Evolutionary conservation across 257 asterid genomes (phyloP).

Genomic region (Coffea eugenioides): DNA sequence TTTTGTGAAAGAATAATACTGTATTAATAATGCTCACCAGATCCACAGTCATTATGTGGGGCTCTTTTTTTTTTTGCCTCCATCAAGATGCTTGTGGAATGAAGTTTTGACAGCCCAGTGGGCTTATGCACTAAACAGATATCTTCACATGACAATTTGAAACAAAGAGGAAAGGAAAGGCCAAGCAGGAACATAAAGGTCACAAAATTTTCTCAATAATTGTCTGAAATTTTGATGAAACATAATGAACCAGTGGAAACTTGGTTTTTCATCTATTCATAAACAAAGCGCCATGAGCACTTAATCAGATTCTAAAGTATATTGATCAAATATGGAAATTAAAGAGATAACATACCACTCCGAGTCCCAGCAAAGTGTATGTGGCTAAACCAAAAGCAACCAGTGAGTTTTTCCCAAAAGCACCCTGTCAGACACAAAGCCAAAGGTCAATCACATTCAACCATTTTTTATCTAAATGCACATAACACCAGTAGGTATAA

Average conservation of each 20-base stretch:
- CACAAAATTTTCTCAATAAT: not conserved
- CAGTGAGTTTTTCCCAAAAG: constrained; percentile 64
- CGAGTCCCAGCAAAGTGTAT: constrained; percentile 61
- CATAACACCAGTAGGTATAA: not conserved
- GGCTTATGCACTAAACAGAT: not conserved
- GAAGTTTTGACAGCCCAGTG: not conserved
- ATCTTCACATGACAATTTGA: not conserved
- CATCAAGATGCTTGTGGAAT: not conserved
- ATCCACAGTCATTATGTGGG: too few species aligned
- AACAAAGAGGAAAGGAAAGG: not conserved
- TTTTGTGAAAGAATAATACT: not conserved
- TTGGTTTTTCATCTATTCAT: not conserved
- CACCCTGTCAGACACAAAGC: constrained; percentile 46
- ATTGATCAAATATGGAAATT: not conserved
- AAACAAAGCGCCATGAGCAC: not conserved
- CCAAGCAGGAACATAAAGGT: not conserved
- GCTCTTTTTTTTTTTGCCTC: not conserved
- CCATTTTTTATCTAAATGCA: not conserved
- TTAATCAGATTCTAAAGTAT: not conserved
- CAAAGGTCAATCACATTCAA: not conserved
- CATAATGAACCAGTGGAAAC: not conserved
- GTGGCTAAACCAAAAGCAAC: constrained; percentile 68
- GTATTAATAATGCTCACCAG: too few species aligned
- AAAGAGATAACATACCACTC: constrained; percentile 52
- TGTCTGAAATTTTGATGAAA: not conserved